Conservation (phyloP, 768 basidiomycete genomes). For the Cyclocybe aegerita region DNA sequence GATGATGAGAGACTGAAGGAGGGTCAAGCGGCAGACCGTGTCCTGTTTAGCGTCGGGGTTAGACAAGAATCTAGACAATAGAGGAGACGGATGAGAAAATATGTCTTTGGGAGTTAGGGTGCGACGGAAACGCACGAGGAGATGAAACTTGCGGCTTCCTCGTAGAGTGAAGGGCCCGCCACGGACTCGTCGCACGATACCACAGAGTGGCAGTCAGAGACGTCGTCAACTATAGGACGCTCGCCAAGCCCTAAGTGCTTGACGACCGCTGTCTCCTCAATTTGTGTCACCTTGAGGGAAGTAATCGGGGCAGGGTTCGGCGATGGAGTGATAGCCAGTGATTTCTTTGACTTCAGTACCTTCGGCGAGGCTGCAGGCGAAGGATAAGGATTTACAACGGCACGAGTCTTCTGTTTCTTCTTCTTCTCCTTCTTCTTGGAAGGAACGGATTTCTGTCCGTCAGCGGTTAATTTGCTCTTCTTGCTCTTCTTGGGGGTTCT, state of each 20-base stretch:
- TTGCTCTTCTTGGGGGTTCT: slow-evolving; percentile 7
- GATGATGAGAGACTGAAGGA: slow-evolving; percentile 73
- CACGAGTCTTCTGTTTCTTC: slow-evolving; percentile 16
- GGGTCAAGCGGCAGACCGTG: slow-evolving; percentile 48
- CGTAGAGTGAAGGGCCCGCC: slow-evolving; percentile 38
- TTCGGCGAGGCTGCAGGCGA: slow-evolving; percentile 10
- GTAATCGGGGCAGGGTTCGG: slow-evolving; percentile 4
- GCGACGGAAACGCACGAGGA: slow-evolving; percentile 49
- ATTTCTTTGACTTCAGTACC: slow-evolving; percentile 13
- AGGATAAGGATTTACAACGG: slow-evolving; percentile 5
- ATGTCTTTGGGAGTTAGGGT: neutral
- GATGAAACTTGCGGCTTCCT: slow-evolving; percentile 61
- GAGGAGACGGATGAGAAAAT: neutral
- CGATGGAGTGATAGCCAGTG: slow-evolving; percentile 3
- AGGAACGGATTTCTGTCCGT: neutral
- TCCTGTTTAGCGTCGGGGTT: slow-evolving; percentile 43
- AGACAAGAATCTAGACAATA: slow-evolving; percentile 45
- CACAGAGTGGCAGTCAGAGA: slow-evolving; percentile 44
- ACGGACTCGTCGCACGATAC: slow-evolving; percentile 26
- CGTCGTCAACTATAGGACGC: slow-evolving; percentile 47
- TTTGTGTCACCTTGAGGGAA: neutral
- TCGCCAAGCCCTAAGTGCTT: slow-evolving; percentile 16
- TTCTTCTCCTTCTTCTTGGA: slow-evolving; percentile 8
- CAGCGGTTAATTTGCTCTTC: slow-evolving; percentile 2
- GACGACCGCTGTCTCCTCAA: slow-evolving; percentile 10